Evolutionary conservation across 495 filamentous ascomycete species (phyloP), one percentile per base, ranked within the genome.

Genomic region (Lichenothelia convexa): DNA sequence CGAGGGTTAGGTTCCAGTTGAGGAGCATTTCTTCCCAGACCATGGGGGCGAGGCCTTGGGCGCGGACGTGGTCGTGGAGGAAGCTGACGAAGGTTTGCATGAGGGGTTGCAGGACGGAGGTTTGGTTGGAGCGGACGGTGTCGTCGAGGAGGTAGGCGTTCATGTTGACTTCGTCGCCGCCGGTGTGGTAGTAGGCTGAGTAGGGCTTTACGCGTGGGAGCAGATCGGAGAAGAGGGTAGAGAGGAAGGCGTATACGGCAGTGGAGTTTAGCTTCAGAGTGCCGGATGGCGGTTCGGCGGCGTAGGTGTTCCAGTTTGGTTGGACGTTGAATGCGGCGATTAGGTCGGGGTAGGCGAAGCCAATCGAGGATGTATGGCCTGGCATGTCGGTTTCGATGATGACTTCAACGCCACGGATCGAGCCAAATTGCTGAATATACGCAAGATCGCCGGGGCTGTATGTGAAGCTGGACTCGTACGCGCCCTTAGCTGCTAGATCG

Each of bases 11-110:
- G 52, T 83, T 79, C 71, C 78, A 87, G 17, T 68, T 59, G 8
- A 81, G 58, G 2, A 80, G 64, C 61, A 81, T 80, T 50, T 89
- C 81, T 54, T 89, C 81, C 81, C 81, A 89, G 4, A 78, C 71
- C 11, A 87, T 58, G 2, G 79, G 79, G 7, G 64, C 66, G 45
- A 85, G 53, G 11, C 73, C 73, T 1, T 63, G 58, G 15, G 56
- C 54, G 18, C 64, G 51, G 6, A 85, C 61, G 13, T 69, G 62
- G 23, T 46, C 53, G 45, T 83, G 79, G 43, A 68, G 69, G 39
- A 63, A 57, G 47, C 80, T 67, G 40, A 84, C 52, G 45, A 85
- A 79, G 35, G 64, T 64, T 46, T 87, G 80, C 37, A 89, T 58
- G 12, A 82, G 61, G 7, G 79, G 76, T 47, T 67, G 65, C 15